A percentile compares a stretch with the other conserved stretches of the same genome.
Conservation (phyloP, 2,329 filamentous ascomycete genomes). For the Monosporascus sp. region DNA sequence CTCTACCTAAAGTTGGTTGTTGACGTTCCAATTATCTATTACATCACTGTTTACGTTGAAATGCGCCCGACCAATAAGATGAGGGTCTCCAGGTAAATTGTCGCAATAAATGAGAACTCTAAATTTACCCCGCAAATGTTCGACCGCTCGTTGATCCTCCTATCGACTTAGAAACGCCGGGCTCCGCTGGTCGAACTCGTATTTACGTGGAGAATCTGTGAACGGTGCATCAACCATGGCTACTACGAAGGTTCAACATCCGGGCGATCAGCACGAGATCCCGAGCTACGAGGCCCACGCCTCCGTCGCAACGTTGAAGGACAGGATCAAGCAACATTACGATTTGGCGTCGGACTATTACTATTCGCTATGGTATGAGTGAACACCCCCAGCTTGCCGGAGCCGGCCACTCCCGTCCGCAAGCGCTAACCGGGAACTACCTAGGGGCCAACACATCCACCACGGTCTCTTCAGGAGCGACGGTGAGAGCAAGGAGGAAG, state of each 20-base stretch:
- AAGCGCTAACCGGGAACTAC: slow-evolving; percentile 2
- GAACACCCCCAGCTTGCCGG: not conserved
- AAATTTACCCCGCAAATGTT: too few relatives aligned
- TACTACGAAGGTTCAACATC: slow-evolving; percentile 9
- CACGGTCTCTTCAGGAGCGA: slow-evolving; percentile 53
- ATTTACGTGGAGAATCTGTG: not conserved
- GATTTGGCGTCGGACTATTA: slow-evolving; percentile 60
- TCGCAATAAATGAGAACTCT: too few relatives aligned
- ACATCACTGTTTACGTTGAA: too few relatives aligned
- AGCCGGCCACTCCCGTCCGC: not conserved
- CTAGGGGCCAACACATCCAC: slow-evolving; percentile 59
- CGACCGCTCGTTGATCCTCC: too few relatives aligned
- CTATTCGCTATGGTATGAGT: slow-evolving; percentile 50
- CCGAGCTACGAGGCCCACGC: slow-evolving; percentile 21
- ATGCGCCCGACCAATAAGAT: too few relatives aligned
- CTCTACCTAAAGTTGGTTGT: too few relatives aligned
- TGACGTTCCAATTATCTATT: too few relatives aligned
- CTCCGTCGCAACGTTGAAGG: slow-evolving; percentile 39
- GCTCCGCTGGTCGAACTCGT: too few relatives aligned
- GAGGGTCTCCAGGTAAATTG: too few relatives aligned
- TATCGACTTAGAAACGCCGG: too few relatives aligned
- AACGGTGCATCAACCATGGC: slow-evolving; percentile 2
- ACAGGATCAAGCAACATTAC: slow-evolving; percentile 56
- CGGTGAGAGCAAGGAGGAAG: slow-evolving; percentile 50
- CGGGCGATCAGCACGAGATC: slow-evolving; percentile 24